phyloP scores from a whole-genome alignment of 345 rosid species.

The Gossypium turneri region DNA sequence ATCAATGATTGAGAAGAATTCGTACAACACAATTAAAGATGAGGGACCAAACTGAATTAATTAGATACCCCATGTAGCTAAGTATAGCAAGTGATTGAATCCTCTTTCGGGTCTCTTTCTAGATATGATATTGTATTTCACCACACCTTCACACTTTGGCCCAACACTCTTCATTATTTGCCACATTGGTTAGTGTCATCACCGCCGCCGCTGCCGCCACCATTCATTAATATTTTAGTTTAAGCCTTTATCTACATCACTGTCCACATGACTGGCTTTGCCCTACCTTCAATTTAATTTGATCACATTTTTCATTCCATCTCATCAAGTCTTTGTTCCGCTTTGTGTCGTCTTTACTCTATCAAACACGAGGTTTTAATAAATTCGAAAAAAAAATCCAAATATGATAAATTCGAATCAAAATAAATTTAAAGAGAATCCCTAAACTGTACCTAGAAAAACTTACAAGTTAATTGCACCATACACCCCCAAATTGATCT shows the following conservation, averaged over 20 bases:
- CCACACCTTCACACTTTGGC: not conserved
- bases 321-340: not conserved
- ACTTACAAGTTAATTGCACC: too few relatives aligned
- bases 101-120: too few relatives aligned
- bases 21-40: not conserved
- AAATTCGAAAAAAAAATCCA: too few relatives aligned
- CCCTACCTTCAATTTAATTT: not conserved
- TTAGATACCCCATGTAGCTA: not conserved
- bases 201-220: not conserved
- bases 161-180: too few relatives aligned
- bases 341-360: not conserved
- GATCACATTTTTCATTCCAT: not conserved
- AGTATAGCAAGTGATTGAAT: too few relatives aligned
- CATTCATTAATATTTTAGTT: not conserved
- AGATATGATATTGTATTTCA: not conserved
- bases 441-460: too few relatives aligned
- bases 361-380: not conserved
- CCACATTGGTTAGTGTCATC: too few relatives aligned
- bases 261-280: not conserved
- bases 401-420: too few relatives aligned
- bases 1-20: conserved; percentile 7
- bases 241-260: not conserved
- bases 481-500: too few relatives aligned
- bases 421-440: too few relatives aligned
- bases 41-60: not conserved